Conservation (phyloP, 2,329 filamentous ascomycete species). For the Beauveria sp. region DNA sequence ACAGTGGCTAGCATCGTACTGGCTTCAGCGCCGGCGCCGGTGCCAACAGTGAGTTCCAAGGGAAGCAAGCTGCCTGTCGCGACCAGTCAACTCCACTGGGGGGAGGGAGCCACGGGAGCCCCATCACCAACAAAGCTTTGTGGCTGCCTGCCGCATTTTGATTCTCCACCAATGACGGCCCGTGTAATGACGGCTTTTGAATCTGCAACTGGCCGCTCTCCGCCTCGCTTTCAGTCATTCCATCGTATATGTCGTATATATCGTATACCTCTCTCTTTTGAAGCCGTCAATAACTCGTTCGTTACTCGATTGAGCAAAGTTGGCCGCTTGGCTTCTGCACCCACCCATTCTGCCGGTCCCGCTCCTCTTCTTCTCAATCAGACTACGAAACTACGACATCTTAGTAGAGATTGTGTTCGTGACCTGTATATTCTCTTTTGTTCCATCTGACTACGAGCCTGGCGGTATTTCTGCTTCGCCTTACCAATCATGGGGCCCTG, state of each 20-base stretch:
- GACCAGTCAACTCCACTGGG: background rate
- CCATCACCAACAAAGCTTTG: background rate
- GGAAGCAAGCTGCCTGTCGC: background rate
- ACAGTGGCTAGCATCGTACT: background rate
- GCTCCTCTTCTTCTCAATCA: background rate
- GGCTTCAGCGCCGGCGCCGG: background rate
- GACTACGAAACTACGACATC: background rate
- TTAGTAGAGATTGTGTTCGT: background rate
- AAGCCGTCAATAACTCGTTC: background rate
- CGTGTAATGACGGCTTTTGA: background rate
- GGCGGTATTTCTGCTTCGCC: background rate
- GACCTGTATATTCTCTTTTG: background rate
- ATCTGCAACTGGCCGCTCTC: background rate
- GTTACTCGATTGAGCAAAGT: background rate
- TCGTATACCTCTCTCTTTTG: background rate
- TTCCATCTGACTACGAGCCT: background rate
- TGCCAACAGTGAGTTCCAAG: background rate
- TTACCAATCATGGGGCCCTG: background rate
- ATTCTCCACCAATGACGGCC: slow-evolving; percentile 7
- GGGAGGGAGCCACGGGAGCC: background rate
- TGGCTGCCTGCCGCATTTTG: slow-evolving; percentile 1
- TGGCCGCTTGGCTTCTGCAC: background rate
- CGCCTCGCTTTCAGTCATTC: background rate
- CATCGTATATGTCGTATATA: background rate
- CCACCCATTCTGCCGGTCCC: background rate